Percentiles rank a stretch among this genome's conserved stretches.
phyloP scores from a whole-genome alignment of 2,329 filamentous ascomycete species.

The Hortaea sp. region DNA sequence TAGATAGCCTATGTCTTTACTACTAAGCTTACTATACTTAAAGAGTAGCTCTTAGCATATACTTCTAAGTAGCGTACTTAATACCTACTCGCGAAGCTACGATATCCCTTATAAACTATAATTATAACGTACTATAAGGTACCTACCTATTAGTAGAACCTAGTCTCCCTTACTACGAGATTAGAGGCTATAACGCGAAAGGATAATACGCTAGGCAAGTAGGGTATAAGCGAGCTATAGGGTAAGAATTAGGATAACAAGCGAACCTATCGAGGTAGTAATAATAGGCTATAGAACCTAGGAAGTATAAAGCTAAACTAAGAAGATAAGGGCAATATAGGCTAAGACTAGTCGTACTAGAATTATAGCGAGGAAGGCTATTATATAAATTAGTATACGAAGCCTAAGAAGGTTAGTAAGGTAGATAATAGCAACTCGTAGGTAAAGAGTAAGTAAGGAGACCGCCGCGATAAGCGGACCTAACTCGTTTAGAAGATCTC shows the following conservation, averaged over 20 bases:
- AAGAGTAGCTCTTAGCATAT: background rate
- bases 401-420: background rate
- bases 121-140: background rate
- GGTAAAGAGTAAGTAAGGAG: background rate
- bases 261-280: background rate
- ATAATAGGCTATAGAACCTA: background rate
- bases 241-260: background rate
- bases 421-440: background rate
- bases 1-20: background rate
- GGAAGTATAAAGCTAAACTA: too few relatives aligned
- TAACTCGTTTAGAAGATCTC: background rate
- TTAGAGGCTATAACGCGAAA: background rate
- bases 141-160: background rate
- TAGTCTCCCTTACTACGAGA: background rate
- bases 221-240: background rate
- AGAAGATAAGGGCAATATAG: background rate
- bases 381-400: background rate
- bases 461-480: background rate
- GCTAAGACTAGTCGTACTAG: background rate
- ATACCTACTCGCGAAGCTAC: background rate
- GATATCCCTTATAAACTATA: background rate
- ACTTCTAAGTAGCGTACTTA: background rate
- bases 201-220: background rate
- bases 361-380: background rate
- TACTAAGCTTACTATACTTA: background rate